A percentile compares a stretch with the other conserved stretches of the same genome.
phyloP scores from a whole-genome alignment of 331 rosid species.

The Dryas integrifolia region DNA sequence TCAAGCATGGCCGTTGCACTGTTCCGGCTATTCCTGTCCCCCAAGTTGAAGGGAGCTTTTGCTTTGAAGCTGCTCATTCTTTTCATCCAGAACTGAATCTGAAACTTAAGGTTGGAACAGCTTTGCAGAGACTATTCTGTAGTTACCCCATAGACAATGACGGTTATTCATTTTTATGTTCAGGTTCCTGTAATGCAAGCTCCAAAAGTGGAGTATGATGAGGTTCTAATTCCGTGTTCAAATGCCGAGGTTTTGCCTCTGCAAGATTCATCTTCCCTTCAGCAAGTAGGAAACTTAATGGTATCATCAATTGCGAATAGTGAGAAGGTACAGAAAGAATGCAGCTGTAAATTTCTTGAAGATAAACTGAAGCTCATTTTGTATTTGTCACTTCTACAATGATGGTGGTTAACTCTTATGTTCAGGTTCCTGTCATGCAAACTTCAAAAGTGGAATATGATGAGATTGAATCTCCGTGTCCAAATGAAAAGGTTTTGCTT shows the following conservation, averaged over 20 bases:
- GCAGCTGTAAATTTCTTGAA: background rate
- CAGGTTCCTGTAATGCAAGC: conserved; percentile 34
- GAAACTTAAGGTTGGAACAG: conserved; percentile 36
- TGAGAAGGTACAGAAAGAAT: conserved; percentile 25
- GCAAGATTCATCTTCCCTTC: conserved; percentile 21
- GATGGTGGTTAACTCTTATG: background rate
- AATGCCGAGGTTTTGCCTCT: conserved; percentile 12
- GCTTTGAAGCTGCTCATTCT: conserved; percentile 48
- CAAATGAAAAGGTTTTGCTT: conserved; percentile 3
- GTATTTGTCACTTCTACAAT: background rate
- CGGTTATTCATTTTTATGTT: conserved; percentile 22
- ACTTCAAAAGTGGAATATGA: conserved; percentile 8
- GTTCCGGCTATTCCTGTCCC: conserved; percentile 41
- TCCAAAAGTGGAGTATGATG: conserved; percentile 5
- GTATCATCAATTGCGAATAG: conserved; percentile 10
- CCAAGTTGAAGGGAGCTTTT: conserved; percentile 28
- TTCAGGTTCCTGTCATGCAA: conserved; percentile 26
- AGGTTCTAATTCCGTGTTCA: conserved; percentile 14
- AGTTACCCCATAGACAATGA: background rate
- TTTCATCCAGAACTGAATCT: conserved; percentile 32
- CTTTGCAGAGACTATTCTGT: conserved; percentile 6
- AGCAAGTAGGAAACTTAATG: conserved; percentile 17
- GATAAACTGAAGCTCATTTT: background rate
- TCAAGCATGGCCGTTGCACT: conserved; percentile 47
- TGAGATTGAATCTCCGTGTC: conserved; percentile 15